Evolutionary conservation across 495 filamentous ascomycete species (phyloP), one percentile per base, ranked within the genome.

Genomic region (Neurospora sp.): DNA sequence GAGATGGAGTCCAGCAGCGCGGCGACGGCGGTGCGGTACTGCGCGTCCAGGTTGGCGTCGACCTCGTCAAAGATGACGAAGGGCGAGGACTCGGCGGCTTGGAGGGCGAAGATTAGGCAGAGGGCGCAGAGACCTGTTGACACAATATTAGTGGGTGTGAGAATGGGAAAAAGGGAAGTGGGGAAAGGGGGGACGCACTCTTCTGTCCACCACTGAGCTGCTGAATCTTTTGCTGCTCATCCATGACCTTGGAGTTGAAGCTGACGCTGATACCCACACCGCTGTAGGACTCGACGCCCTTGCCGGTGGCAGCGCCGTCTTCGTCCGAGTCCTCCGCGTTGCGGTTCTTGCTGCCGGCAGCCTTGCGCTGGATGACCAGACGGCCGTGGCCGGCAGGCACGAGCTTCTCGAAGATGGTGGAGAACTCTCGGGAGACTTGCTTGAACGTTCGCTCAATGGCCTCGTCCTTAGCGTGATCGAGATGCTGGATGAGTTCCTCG

Each of bases 51-150:
- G 80, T 98, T 98, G 79, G 96, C 96, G 80, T 99, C 96, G 78
- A 99, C 97, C 83, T 99, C 96, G 80, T 99, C 96, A 74, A 99
- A 99, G 74, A 99, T 93, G 82, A 98, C 97, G 84, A 99, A 98
- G 14, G 96, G 96, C 20, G 94, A 95, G 7, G 96, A 96, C 77
- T 98, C 96, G 77, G 96, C 97, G 75, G 94, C 92, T 78, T 99
- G 96, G 80, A 99, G 97, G n/a, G 96, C 96, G 80, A 99, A 98
- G 74, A 99, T 93, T 69, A 99, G 88, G 71, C 95, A 95, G 69
- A 99, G 89, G 16, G 96, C 96, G 82, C 95, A 97, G 73, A 97
- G 86, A 90, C 93, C 93, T 95, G 38, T n/a, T 4, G 81, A 82
- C 81, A 71, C 8, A 35, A 37, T n/a, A 10, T 20, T 73, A 42